These are phyloP conservation scores for Aspergillus udagawae DNA, from an alignment of 2,329 filamentous ascomycete species.

Conservation along the genomic window DNA sequence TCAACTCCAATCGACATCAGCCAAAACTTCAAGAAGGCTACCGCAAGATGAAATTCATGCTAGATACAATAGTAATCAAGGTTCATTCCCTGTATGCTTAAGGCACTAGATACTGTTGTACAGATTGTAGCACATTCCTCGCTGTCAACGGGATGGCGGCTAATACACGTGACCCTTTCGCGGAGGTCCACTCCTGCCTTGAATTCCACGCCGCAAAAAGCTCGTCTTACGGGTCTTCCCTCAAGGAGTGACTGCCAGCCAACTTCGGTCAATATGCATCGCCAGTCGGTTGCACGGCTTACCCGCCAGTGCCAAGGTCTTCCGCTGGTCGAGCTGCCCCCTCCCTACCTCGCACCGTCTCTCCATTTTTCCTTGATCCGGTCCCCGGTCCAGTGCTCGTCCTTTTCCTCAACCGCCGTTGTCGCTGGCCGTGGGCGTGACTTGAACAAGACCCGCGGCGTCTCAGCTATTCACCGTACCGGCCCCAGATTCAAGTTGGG, in stretches of 20 bases:
- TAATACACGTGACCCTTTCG: not conserved
- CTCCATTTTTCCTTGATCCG: constrained; percentile 34
- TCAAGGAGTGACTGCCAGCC: constrained; percentile 6
- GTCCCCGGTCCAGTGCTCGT: constrained; percentile 29
- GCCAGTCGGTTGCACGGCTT: constrained; percentile 31
- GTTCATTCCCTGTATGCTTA: not conserved
- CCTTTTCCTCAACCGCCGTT: constrained; percentile 54
- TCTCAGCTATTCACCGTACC: constrained; percentile 74
- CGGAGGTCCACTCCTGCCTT: not conserved
- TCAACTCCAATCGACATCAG: not conserved
- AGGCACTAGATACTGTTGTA: not conserved
- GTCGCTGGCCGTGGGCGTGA: constrained; percentile 57
- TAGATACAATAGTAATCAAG: not conserved
- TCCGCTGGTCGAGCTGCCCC: constrained; percentile 37
- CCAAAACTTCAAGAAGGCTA: not conserved
- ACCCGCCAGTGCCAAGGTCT: constrained; percentile 30
- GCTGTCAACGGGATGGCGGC: not conserved
- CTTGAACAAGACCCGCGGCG: constrained; percentile 73
- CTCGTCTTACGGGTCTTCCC: constrained; percentile 9
- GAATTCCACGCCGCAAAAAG: constrained; percentile 16
- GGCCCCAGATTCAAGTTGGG: constrained; percentile 72
- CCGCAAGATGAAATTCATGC: not conserved
- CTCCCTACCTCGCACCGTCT: constrained; percentile 43
- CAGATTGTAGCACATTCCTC: not conserved
- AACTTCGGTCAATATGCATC: constrained; percentile 31